Evolutionary conservation across 225 moss, liverwort and hornwort genomes (phyloP).

Genomic region (Marchantia polymorpha): DNA sequence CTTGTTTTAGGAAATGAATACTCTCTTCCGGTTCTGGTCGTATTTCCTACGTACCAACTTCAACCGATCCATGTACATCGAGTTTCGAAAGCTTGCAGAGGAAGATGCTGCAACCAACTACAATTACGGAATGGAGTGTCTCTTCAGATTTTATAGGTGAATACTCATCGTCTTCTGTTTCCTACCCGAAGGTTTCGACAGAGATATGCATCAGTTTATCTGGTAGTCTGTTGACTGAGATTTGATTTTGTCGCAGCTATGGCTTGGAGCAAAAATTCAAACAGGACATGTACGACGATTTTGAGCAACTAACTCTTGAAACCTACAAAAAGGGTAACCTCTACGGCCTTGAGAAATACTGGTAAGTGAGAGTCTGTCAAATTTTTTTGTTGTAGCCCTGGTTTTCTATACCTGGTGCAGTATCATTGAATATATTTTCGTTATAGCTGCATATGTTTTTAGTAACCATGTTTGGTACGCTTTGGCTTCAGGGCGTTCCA

Average conservation of each 20-base stretch:
- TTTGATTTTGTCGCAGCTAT: conserved; percentile 49
- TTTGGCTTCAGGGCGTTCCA: conserved; percentile 78
- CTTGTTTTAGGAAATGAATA: conserved; percentile 87
- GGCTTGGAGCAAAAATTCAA: conserved; percentile 91
- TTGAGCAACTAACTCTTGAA: conserved; percentile 80
- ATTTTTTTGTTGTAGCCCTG: background rate
- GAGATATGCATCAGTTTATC: background rate
- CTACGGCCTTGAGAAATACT: conserved; percentile 98
- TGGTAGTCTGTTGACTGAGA: background rate
- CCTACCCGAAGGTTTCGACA: background rate
- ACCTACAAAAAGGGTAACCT: conserved; percentile 77
- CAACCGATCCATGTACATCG: conserved; percentile 90
- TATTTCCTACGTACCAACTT: conserved; percentile 97
- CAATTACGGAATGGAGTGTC: conserved; percentile 97
- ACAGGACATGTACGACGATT: conserved; percentile 96
- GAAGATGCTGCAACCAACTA: conserved; percentile 93
- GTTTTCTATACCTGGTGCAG: too few species aligned
- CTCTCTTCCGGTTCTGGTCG: conserved; percentile 97
- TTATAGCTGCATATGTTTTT: background rate
- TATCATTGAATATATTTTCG: too few species aligned
- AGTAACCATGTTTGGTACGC: too few species aligned
- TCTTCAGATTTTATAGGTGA: conserved; percentile 99
- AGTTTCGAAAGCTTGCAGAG: conserved; percentile 86
- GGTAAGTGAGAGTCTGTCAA: conserved; percentile 43
- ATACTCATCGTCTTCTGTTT: background rate